These are phyloP conservation scores for Gonium pectorale DNA, from an alignment of 139 green algal species.

Conservation along the genomic window DNA sequence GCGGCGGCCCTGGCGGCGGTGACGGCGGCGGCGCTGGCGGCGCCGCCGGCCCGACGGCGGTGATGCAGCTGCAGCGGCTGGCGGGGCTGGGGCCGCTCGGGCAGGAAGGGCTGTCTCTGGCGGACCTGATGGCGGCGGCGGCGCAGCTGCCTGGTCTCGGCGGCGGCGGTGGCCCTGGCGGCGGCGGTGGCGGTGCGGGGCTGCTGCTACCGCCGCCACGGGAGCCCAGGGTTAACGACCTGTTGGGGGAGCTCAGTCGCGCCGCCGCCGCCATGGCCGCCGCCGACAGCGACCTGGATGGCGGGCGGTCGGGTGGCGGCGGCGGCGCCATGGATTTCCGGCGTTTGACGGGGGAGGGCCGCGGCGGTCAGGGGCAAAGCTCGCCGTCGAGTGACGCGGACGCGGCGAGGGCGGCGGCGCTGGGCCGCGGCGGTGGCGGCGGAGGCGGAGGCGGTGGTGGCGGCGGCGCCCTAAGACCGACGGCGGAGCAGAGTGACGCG, in stretches of 20 bases:
- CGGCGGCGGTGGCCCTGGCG: background rate
- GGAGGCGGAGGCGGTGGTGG: background rate
- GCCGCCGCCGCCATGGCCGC: background rate
- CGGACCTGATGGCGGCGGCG: constrained; percentile 9
- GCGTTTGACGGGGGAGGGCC: too few relatives aligned
- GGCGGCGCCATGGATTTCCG: too few relatives aligned
- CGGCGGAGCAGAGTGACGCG: background rate
- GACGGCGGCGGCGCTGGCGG: background rate
- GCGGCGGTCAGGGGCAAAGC: too few relatives aligned
- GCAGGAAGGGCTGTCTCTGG: background rate
- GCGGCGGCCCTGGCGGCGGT: background rate
- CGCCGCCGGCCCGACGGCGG: too few relatives aligned
- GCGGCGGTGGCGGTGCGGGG: background rate
- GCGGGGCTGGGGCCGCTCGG: background rate
- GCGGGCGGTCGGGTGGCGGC: too few relatives aligned
- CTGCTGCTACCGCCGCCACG: background rate
- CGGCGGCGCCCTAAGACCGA: too few relatives aligned
- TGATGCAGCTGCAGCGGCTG: constrained; percentile 10
- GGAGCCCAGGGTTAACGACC: background rate
- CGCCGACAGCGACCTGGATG: too few relatives aligned
- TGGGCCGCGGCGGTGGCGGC: background rate
- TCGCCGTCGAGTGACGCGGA: too few relatives aligned
- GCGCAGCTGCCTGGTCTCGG: background rate
- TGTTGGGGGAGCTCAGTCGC: background rate
- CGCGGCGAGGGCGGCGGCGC: too few relatives aligned